Percentiles rank a stretch among this genome's conserved stretches.
Evolutionary conservation across 257 asterid genomes (phyloP).

Genomic region (Solanum chmielewskii): DNA sequence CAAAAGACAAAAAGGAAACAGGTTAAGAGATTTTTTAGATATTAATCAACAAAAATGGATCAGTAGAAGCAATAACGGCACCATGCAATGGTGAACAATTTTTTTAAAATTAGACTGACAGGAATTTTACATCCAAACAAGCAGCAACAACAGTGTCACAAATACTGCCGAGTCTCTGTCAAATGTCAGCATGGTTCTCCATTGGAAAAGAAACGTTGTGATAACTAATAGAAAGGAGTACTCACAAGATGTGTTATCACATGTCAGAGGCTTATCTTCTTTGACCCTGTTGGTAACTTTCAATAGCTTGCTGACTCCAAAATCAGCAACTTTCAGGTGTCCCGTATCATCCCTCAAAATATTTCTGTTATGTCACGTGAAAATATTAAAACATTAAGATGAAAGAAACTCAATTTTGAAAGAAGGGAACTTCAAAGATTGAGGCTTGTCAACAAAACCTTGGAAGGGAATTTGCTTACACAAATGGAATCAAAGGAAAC

Average conservation of each 20-base stretch:
- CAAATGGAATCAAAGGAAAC: neutral
- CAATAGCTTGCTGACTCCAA: constrained; percentile 86
- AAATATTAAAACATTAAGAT: neutral
- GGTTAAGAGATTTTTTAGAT: neutral
- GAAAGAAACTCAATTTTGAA: neutral
- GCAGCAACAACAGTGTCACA: neutral
- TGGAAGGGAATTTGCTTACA: neutral
- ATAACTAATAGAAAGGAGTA: constrained; percentile 10
- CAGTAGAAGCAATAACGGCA: neutral
- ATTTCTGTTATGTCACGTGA: constrained; percentile 48
- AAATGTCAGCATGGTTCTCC: neutral
- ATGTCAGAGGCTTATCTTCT: constrained; percentile 50
- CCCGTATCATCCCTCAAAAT: constrained; percentile 92
- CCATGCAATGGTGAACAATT: neutral
- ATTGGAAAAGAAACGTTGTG: neutral
- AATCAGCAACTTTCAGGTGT: constrained; percentile 94
- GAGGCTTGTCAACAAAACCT: neutral
- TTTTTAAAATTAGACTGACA: neutral
- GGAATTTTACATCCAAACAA: neutral
- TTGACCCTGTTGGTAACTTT: constrained; percentile 61
- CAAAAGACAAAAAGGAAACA: neutral
- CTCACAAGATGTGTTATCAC: constrained; percentile 69
- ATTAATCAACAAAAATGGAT: neutral
- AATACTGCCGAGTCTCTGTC: neutral
- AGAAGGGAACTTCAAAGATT: neutral